phyloP scores from a whole-genome alignment of 257 asterid species.

The Salvia miltiorrhiza region DNA sequence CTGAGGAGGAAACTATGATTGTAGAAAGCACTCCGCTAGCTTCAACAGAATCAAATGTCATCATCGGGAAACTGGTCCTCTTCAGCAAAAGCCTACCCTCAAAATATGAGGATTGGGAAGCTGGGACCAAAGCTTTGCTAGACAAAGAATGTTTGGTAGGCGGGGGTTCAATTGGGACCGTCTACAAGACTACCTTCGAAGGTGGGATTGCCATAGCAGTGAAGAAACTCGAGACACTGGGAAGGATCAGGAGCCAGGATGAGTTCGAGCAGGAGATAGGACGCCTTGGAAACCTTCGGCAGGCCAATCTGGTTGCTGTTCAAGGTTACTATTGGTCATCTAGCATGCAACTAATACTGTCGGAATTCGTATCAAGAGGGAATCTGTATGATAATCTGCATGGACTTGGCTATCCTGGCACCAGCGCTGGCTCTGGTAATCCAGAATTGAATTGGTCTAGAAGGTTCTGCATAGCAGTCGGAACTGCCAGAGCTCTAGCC shows the following conservation, averaged over 20 bases:
- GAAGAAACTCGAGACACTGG: slow-evolving; percentile 79
- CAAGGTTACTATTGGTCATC: slow-evolving; percentile 98
- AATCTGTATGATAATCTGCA: slow-evolving; percentile 76
- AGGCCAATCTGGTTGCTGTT: slow-evolving; percentile 64
- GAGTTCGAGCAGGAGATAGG: slow-evolving; percentile 89
- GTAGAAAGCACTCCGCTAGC: slow-evolving; percentile 75
- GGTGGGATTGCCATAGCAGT: slow-evolving; percentile 77
- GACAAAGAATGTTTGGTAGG: slow-evolving; percentile 84
- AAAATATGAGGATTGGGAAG: slow-evolving; percentile 94
- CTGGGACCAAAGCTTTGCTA: slow-evolving; percentile 87
- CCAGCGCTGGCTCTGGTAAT: slow-evolving; percentile 64
- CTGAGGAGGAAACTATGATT: slow-evolving; percentile 46
- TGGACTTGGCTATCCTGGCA: slow-evolving; percentile 59
- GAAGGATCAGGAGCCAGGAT: slow-evolving; percentile 76
- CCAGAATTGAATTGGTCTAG: slow-evolving; percentile 68
- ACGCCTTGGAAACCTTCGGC: slow-evolving; percentile 58
- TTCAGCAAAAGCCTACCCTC: slow-evolving; percentile 82
- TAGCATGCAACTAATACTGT: slow-evolving; percentile 66
- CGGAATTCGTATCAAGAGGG: slow-evolving; percentile 66
- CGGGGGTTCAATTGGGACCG: slow-evolving; percentile 88
- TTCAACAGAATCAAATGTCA: slow-evolving; percentile 63
- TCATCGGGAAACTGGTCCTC: slow-evolving; percentile 84
- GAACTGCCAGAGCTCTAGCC: slow-evolving; percentile 70
- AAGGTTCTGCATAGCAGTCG: slow-evolving; percentile 77
- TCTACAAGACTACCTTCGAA: slow-evolving; percentile 73